phyloP scores from a whole-genome alignment of 495 filamentous ascomycete genomes.

The Lasiosphaeria hispida region DNA sequence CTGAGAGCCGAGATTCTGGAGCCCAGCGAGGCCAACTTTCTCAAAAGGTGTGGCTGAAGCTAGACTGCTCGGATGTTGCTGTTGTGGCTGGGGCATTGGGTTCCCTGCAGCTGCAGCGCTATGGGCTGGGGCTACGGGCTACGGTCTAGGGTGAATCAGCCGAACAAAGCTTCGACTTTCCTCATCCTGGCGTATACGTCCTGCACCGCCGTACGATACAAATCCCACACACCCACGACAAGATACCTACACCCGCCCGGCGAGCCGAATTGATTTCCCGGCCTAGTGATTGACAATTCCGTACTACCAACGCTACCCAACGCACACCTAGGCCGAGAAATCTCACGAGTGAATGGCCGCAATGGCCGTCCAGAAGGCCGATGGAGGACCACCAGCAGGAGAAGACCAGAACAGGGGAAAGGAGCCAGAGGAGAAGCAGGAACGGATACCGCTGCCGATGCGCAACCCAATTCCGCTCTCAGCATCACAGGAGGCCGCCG shows the following conservation, averaged over 20 bases:
- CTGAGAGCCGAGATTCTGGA: too few species aligned
- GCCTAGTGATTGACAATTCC: too few species aligned
- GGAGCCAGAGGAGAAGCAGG: background rate
- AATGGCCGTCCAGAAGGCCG: background rate
- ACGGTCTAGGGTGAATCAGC: background rate
- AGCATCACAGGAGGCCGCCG: slow-evolving; percentile 84
- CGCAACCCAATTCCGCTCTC: slow-evolving; percentile 91
- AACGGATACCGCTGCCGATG: slow-evolving; percentile 42
- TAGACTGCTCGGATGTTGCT: background rate
- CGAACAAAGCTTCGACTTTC: slow-evolving; percentile 7
- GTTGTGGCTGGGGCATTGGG: background rate
- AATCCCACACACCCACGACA: background rate
- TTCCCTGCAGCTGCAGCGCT: background rate
- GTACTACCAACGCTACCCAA: too few species aligned
- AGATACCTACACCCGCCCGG: background rate
- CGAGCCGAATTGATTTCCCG: too few species aligned
- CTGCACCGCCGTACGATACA: background rate
- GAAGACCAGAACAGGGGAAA: background rate
- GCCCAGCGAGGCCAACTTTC: too few species aligned
- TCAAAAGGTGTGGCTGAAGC: background rate
- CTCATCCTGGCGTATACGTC: background rate
- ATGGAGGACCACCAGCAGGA: background rate
- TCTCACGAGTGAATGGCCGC: background rate
- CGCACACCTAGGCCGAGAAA: too few species aligned
- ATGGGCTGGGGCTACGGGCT: background rate